Percentiles rank a stretch among this genome's conserved stretches.
phyloP scores from a whole-genome alignment of 768 basidiomycete genomes.

The Mycena albidolilacea region DNA sequence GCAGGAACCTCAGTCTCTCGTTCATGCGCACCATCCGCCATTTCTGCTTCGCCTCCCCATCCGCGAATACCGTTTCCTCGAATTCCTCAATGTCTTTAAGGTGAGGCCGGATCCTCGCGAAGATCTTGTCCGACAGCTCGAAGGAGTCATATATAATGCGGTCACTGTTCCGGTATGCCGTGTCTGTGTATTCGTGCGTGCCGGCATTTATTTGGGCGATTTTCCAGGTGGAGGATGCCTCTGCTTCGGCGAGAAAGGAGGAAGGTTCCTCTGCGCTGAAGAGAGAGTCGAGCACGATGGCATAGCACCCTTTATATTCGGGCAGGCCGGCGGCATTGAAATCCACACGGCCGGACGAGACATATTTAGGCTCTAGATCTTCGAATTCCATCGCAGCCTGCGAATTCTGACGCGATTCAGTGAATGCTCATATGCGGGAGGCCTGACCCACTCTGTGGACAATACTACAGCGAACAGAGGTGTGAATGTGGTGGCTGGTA shows the following conservation, averaged over 20 bases:
- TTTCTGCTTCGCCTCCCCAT: constrained; percentile 22
- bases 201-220: constrained; percentile 34
- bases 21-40: constrained; percentile 37
- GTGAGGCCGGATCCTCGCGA: constrained; percentile 32
- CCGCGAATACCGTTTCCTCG: constrained; percentile 22
- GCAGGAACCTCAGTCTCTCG: constrained; percentile 33
- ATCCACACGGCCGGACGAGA: constrained; percentile 31
- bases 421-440: too few species aligned
- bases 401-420: too few species aligned
- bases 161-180: constrained; percentile 32
- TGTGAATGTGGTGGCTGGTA: too few species aligned
- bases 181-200: constrained; percentile 21
- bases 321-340: constrained; percentile 20
- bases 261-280: constrained; percentile 34
- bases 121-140: constrained; percentile 27
- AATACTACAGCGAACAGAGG: too few species aligned
- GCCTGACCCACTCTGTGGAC: too few species aligned
- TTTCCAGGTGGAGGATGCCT: constrained; percentile 31
- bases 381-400: too few species aligned
- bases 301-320: constrained; percentile 35
- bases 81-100: constrained; percentile 34
- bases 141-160: constrained; percentile 37
- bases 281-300: constrained; percentile 32
- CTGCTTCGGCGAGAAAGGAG: constrained; percentile 24
- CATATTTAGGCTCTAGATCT: constrained; percentile 4